Evolutionary conservation across 2,329 filamentous ascomycete species (phyloP), one percentile per base, ranked within the genome.

Genomic region (Massarina eburnea): DNA sequence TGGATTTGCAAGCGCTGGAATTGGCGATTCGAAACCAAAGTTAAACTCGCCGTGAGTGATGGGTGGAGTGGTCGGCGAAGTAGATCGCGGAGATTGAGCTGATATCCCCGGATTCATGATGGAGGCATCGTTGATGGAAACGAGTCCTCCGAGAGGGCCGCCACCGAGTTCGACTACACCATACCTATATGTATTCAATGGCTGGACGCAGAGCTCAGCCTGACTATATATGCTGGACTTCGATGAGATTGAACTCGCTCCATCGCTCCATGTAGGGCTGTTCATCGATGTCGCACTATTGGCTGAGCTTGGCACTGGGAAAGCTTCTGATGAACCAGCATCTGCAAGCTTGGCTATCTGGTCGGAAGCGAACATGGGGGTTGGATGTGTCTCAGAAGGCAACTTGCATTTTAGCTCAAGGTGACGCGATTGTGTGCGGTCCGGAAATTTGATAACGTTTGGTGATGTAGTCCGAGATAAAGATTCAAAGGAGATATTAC

Each of bases 181-280:
- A 8, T 39, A 41, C 39, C 57, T 59, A 10, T 35, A 39, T 8
- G 51, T 24, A 8, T 22, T 6, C n/a, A 15, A 24, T 38, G 19
- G 20, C 20, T n/a, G 22, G 3, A 24, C 35, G 22, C 10, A 14
- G 4, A 22, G 10, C 14, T 38, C 50, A 10, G 36, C 27, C 8
- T 57, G 59, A 4, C 44, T 53, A 21, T 52, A 48, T 2, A 55
- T 48, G 35, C 64, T 68, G 2, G 62, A 65, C 21, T 58, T 56
- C 8, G 66, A 68, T 3, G 64, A 68, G 2, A 50, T 41, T 8
- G 53, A 57, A 36, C 64, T 67, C 32, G 43, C 57, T 2, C 52
- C 46, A 33, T 66, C 64, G 21, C 63, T 68, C 63, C 62, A 70
- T 9, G 59, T 39, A 8, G 61, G 59, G 42, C 55, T 65, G 14